Evolutionary conservation across 306 rosid genomes (phyloP).

Genomic region (Castanea mollissima): DNA sequence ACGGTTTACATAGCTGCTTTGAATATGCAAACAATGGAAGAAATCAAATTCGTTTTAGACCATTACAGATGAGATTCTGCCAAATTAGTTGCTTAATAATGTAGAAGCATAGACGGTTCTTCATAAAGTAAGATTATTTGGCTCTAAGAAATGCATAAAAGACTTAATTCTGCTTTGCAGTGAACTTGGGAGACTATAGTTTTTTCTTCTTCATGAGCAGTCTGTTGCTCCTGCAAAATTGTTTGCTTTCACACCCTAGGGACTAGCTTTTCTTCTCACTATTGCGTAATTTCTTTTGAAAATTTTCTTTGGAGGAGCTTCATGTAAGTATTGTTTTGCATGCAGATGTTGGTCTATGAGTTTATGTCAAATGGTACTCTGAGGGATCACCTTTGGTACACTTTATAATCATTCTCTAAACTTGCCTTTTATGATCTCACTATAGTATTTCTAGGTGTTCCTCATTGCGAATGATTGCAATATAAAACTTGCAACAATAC

Average conservation of each 20-base stretch:
- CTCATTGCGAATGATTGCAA: no score
- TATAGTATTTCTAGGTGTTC: no score
- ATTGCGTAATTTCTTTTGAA: constrained; percentile 16
- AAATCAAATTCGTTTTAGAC: not conserved
- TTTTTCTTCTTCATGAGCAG: not conserved
- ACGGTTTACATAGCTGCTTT: not conserved
- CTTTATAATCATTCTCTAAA: constrained; percentile 13
- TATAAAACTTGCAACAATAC: no score
- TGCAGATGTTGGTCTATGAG: constrained; percentile 91
- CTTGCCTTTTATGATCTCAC: not conserved
- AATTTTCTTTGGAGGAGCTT: not conserved
- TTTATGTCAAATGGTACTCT: constrained; percentile 88
- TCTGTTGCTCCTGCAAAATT: not conserved
- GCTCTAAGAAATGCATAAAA: not conserved
- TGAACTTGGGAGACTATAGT: constrained; percentile 2
- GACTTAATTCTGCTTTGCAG: not conserved
- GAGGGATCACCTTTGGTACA: constrained; percentile 80
- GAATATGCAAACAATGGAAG: constrained; percentile 1
- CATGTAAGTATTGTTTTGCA: constrained; percentile 12
- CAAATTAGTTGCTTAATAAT: no score
- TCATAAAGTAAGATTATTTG: no score
- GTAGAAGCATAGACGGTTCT: no score
- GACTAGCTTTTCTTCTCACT: constrained; percentile 7
- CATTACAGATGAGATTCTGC: no score
- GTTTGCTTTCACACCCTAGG: not conserved